These are phyloP conservation scores for Pyrus betulifolia DNA, from an alignment of 306 rosid genomes.

Conservation along the genomic window DNA sequence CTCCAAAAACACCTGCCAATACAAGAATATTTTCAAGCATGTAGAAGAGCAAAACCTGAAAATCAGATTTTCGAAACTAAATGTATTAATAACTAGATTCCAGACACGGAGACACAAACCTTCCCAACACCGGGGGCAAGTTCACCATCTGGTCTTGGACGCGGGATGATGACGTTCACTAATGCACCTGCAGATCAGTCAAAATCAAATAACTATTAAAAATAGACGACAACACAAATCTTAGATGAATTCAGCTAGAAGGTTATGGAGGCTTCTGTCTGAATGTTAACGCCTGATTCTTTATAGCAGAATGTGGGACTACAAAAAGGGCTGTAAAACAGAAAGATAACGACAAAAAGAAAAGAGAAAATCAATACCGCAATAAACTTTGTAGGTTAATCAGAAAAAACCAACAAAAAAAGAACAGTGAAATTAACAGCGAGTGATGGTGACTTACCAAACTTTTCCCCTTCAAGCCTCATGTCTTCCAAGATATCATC, in stretches of 20 bases:
- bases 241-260: slow-evolving; percentile 33
- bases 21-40: not conserved
- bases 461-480: slow-evolving; percentile 85
- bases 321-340: slow-evolving; percentile 71
- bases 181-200: slow-evolving; percentile 56
- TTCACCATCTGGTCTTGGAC: slow-evolving; percentile 62
- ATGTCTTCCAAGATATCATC: slow-evolving; percentile 90
- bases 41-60: not conserved
- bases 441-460: slow-evolving; percentile 37
- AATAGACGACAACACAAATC: slow-evolving; percentile 10
- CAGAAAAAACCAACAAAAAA: not conserved
- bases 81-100: not conserved
- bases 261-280: slow-evolving; percentile 70
- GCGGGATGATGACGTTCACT: slow-evolving; percentile 76
- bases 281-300: slow-evolving; percentile 72
- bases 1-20: slow-evolving; percentile 80
- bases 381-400: slow-evolving; percentile 9
- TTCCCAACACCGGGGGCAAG: slow-evolving; percentile 72
- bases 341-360: slow-evolving; percentile 39
- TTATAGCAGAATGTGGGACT: slow-evolving; percentile 69
- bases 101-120: slow-evolving; percentile 34
- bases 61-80: not conserved
- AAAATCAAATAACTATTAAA: slow-evolving; percentile 8
- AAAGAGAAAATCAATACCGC: slow-evolving; percentile 32
- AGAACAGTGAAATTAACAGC: not conserved